phyloP scores from a whole-genome alignment of 2,329 filamentous ascomycete genomes.

The Aspergillus phoenicis region DNA sequence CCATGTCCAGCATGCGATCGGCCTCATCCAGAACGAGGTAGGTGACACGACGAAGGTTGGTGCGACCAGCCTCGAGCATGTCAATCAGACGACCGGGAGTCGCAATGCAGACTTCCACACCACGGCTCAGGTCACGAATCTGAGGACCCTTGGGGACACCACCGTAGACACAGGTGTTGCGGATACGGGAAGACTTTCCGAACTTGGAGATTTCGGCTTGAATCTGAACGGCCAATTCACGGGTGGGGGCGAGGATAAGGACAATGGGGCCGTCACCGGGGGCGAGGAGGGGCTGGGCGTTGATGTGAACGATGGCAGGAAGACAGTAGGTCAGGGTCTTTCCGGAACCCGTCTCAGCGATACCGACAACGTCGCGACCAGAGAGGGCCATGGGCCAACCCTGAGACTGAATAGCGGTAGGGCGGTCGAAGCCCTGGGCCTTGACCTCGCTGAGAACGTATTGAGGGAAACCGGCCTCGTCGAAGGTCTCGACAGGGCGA shows the following conservation, averaged over 20 bases:
- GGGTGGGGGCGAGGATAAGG: slow-evolving; percentile 90
- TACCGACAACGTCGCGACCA: slow-evolving; percentile 96
- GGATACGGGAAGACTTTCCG: slow-evolving; percentile 94
- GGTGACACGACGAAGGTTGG: slow-evolving; percentile 94
- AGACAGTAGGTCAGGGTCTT: slow-evolving; percentile 99
- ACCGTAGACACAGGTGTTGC: slow-evolving; percentile 98
- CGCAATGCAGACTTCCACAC: slow-evolving; percentile 98
- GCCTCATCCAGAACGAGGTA: slow-evolving; percentile 98
- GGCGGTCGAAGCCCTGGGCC: slow-evolving; percentile 90
- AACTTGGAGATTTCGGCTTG: slow-evolving; percentile 99
- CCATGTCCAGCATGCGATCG: slow-evolving; percentile 99
- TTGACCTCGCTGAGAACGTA: slow-evolving; percentile 99
- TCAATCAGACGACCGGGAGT: slow-evolving; percentile 97
- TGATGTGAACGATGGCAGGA: slow-evolving; percentile 98
- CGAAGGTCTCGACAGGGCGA: slow-evolving; percentile 93
- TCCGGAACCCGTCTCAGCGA: slow-evolving; percentile 97
- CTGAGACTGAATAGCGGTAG: slow-evolving; percentile 96
- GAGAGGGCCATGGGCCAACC: slow-evolving; percentile 99
- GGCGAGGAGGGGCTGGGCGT: slow-evolving; percentile 93
- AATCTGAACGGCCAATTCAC: slow-evolving; percentile 97
- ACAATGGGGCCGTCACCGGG: slow-evolving; percentile 97
- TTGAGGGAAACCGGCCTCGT: slow-evolving; percentile 93
- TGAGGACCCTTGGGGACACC: slow-evolving; percentile 98
- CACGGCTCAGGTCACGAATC: slow-evolving; percentile 89
- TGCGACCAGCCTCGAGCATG: slow-evolving; percentile 97